Evolutionary conservation across 371 early-diverging fungal genomes (phyloP).

Genomic region (Mucor saturninus): DNA sequence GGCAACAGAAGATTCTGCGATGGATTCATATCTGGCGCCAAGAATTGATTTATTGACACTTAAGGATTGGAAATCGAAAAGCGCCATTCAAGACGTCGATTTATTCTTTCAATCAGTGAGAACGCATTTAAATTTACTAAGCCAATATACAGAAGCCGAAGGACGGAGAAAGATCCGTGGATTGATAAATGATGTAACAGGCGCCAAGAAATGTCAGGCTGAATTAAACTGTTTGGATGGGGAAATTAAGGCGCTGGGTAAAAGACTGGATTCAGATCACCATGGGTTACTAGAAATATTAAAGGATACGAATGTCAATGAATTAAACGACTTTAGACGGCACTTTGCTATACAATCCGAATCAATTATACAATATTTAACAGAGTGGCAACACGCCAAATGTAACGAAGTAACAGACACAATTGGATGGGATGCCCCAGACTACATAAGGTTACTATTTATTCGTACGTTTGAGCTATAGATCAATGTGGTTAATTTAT

Average conservation of each 20-base stretch:
- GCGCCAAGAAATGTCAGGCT: conserved; percentile 3
- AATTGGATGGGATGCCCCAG: conserved; percentile 43
- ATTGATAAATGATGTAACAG: not conserved
- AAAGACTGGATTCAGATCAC: conserved; percentile 31
- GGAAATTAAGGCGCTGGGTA: conserved; percentile 23
- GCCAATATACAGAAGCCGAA: conserved; percentile 17
- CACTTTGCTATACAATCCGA: conserved; percentile 35
- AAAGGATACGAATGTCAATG: conserved; percentile 22
- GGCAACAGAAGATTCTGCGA: not conserved
- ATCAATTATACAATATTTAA: conserved; percentile 30
- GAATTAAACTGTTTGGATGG: conserved; percentile 6
- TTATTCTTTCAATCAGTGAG: conserved; percentile 30
- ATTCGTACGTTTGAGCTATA: not conserved
- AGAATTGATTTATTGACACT: conserved; percentile 17
- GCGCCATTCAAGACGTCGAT: conserved; percentile 30
- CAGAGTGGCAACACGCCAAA: conserved; percentile 37
- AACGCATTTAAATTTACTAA: conserved; percentile 31
- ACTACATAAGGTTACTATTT: conserved; percentile 31
- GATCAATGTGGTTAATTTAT: not conserved
- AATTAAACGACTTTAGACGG: conserved; percentile 47
- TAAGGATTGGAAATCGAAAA: conserved; percentile 14
- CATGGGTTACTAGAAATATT: conserved; percentile 20
- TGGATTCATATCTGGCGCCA: conserved; percentile 5
- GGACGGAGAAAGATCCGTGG: conserved; percentile 6
- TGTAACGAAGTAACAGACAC: conserved; percentile 27